These are phyloP conservation scores for Monosporascus sp. DNA, from an alignment of 2,329 filamentous ascomycete genomes.

Conservation along the genomic window DNA sequence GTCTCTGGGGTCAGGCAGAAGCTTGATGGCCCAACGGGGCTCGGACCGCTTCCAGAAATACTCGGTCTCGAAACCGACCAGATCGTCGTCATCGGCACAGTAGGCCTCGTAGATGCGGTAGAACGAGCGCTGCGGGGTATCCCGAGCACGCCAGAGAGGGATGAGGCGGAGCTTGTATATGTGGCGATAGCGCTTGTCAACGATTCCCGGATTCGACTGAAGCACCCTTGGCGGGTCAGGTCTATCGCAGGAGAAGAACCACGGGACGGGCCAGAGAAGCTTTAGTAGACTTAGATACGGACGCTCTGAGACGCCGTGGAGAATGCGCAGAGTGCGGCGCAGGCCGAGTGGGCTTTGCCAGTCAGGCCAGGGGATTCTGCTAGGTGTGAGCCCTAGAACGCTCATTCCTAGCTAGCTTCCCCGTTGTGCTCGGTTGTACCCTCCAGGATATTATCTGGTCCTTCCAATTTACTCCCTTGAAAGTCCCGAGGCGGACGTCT, in stretches of 20 bases:
- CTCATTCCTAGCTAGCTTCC: neutral
- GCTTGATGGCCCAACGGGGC: conserved; percentile 12
- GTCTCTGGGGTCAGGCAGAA: conserved; percentile 17
- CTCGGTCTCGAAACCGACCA: conserved; percentile 21
- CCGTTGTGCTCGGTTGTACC: neutral
- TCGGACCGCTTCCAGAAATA: conserved; percentile 21
- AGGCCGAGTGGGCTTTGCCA: neutral
- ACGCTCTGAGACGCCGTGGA: neutral
- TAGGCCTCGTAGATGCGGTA: conserved; percentile 24
- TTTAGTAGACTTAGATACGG: neutral
- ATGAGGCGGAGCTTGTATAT: conserved; percentile 7
- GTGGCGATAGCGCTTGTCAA: conserved; percentile 3
- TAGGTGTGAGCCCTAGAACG: neutral
- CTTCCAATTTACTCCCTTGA: neutral
- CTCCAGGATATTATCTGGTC: neutral
- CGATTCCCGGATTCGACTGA: neutral
- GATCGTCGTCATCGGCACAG: conserved; percentile 17
- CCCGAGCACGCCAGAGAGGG: conserved; percentile 14
- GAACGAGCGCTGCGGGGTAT: conserved; percentile 21
- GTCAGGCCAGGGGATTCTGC: neutral
- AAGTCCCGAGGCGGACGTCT: neutral
- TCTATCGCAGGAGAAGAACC: conserved; percentile 1
- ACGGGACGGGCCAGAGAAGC: conserved; percentile 6
- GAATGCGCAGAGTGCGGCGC: neutral
- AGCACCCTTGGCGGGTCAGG: conserved; percentile 4